phyloP scores from a whole-genome alignment of 1,284 basidiomycete genomes.

The Ceratobasidium sp. region DNA sequence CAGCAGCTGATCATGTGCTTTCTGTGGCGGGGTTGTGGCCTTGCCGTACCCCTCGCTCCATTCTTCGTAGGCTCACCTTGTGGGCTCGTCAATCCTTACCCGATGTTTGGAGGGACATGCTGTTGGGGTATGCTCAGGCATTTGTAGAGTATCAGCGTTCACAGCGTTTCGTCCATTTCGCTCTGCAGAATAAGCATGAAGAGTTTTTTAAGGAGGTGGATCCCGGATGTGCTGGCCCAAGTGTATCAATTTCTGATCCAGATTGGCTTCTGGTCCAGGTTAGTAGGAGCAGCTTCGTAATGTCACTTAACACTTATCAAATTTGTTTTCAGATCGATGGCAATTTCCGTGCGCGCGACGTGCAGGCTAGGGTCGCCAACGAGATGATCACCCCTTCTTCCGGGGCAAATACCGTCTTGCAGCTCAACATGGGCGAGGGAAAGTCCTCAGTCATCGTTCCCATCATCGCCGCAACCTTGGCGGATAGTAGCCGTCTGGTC shows the following conservation, averaged over 20 bases:
- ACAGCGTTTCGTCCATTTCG: constrained; percentile 5
- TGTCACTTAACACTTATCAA: neutral
- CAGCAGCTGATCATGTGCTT: neutral
- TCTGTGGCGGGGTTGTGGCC: constrained; percentile 33
- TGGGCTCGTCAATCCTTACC: neutral
- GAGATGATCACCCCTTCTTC: constrained; percentile 62
- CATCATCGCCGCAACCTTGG: constrained; percentile 56
- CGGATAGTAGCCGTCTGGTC: constrained; percentile 58
- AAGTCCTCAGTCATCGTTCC: constrained; percentile 66
- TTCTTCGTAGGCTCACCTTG: constrained; percentile 15
- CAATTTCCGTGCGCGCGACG: constrained; percentile 57
- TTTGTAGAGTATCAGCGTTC: constrained; percentile 21
- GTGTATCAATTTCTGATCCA: neutral
- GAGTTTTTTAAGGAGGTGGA: constrained; percentile 36
- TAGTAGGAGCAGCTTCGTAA: neutral
- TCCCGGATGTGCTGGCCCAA: neutral
- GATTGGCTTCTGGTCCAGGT: constrained; percentile 40
- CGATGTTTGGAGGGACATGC: neutral
- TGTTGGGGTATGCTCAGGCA: constrained; percentile 27
- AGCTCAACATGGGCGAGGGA: constrained; percentile 70
- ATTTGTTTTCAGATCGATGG: constrained; percentile 56
- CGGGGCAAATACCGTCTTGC: constrained; percentile 56
- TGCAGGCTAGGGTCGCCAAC: constrained; percentile 57
- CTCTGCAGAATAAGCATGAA: neutral
- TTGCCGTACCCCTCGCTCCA: neutral